Percentiles rank a stretch among this genome's conserved stretches.
These are phyloP conservation scores for Cyberlindnera petersonii DNA, from an alignment of 805 yeast genomes.

Conservation along the genomic window DNA sequence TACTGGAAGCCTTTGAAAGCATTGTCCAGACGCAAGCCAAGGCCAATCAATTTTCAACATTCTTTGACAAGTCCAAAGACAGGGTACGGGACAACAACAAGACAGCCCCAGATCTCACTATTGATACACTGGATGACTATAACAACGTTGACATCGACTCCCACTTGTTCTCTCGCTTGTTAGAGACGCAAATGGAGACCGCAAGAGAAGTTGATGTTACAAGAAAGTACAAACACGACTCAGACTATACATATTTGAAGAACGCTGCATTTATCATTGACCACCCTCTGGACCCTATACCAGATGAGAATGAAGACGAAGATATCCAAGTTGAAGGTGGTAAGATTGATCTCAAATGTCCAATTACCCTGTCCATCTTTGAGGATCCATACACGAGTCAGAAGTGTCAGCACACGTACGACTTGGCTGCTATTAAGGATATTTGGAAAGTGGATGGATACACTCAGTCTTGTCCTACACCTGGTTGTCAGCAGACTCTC, in stretches of 20 bases:
- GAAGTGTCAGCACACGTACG: conserved; percentile 62
- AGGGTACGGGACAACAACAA: conserved; percentile 3
- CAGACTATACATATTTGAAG: conserved; percentile 29
- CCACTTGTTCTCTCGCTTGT: conserved; percentile 11
- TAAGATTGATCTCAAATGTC: conserved; percentile 61
- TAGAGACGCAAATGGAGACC: conserved; percentile 6
- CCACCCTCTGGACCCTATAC: conserved; percentile 62
- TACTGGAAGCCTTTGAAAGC: conserved; percentile 18
- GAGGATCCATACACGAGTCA: conserved; percentile 51
- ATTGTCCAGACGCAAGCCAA: conserved; percentile 17
- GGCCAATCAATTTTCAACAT: conserved; percentile 10
- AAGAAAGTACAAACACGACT: conserved; percentile 2
- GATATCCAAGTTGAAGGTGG: conserved; percentile 70
- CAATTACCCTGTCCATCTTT: conserved; percentile 53
- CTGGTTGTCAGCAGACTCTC: conserved; percentile 40
- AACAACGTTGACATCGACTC: conserved; percentile 1
- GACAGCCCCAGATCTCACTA: conserved; percentile 13
- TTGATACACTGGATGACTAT: conserved; percentile 13
- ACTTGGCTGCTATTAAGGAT: conserved; percentile 41
- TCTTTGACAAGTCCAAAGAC: conserved; percentile 16
- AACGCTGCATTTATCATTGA: conserved; percentile 46
- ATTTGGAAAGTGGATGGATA: conserved; percentile 24
- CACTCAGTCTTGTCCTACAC: conserved; percentile 49
- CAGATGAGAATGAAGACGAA: conserved; percentile 37
- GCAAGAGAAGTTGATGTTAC: neutral